These are phyloP conservation scores for Heliamphora pulchella DNA, from an alignment of 179 eudicot genomes.

Conservation along the genomic window DNA sequence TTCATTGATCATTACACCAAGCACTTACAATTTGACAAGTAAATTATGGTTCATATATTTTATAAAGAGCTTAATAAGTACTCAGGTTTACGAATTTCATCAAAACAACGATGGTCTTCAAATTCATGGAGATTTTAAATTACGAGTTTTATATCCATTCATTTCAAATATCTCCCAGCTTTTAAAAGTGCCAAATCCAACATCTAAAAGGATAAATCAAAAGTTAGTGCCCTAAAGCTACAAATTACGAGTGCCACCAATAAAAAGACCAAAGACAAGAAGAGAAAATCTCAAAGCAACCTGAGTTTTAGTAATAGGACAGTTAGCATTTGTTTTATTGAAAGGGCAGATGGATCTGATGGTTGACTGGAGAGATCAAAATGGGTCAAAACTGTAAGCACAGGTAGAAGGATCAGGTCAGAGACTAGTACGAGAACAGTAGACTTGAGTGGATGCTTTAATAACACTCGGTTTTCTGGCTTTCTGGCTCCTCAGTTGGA, in stretches of 20 bases:
- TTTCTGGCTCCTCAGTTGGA: background rate
- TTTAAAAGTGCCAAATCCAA: background rate
- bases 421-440: background rate
- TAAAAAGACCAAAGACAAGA: too few relatives aligned
- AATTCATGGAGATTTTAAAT: too few relatives aligned
- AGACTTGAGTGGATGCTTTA: background rate
- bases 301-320: background rate
- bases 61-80: too few relatives aligned
- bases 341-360: background rate
- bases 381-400: background rate
- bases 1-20: too few relatives aligned
- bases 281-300: background rate
- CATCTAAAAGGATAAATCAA: too few relatives aligned
- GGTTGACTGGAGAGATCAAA: background rate
- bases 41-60: too few relatives aligned
- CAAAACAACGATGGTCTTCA: too few relatives aligned
- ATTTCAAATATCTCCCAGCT: background rate
- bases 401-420: background rate
- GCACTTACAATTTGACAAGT: too few relatives aligned
- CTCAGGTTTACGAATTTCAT: too few relatives aligned
- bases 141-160: background rate
- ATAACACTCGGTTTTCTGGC: too few relatives aligned
- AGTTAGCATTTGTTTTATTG: background rate
- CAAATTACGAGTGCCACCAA: too few relatives aligned
- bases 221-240: too few relatives aligned